A percentile compares a stretch with the other conserved stretches of the same genome.
Conservation (phyloP, 768 basidiomycete species). For the Collybia nuda region DNA sequence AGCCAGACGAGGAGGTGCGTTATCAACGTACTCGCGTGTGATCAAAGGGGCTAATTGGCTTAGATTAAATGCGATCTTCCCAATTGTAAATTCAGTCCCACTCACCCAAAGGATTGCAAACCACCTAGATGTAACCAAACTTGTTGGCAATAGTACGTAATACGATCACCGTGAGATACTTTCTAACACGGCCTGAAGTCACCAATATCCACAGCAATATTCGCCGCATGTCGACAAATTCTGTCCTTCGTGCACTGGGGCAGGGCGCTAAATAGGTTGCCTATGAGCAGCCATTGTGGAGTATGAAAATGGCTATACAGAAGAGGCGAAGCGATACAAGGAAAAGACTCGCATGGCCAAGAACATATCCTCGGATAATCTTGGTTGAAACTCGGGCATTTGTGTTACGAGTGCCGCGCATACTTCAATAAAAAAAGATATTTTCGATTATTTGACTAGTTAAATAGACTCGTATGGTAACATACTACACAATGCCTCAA, state of each 20-base stretch:
- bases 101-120: conserved; percentile 48
- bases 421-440: too few species aligned
- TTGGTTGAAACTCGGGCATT: too few species aligned
- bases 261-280: neutral
- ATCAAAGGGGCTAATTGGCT: conserved; percentile 3
- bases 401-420: too few species aligned
- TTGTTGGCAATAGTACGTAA: conserved; percentile 73
- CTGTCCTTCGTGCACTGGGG: conserved; percentile 50
- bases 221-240: conserved; percentile 60
- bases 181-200: conserved; percentile 34
- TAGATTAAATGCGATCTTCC: conserved; percentile 64
- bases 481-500: conserved; percentile 30
- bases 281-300: too few species aligned
- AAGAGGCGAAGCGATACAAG: neutral
- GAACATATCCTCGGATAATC: neutral
- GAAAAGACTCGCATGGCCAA: neutral
- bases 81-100: conserved; percentile 64
- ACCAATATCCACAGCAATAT: conserved; percentile 67
- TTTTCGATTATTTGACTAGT: conserved; percentile 3
- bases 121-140: conserved; percentile 51
- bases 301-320: too few species aligned
- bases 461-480: conserved; percentile 11
- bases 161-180: neutral
- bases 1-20: conserved; percentile 62
- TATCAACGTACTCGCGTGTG: neutral